Evolutionary conservation across 495 filamentous ascomycete genomes (phyloP).

Genomic region (Cetradonia linearis): DNA sequence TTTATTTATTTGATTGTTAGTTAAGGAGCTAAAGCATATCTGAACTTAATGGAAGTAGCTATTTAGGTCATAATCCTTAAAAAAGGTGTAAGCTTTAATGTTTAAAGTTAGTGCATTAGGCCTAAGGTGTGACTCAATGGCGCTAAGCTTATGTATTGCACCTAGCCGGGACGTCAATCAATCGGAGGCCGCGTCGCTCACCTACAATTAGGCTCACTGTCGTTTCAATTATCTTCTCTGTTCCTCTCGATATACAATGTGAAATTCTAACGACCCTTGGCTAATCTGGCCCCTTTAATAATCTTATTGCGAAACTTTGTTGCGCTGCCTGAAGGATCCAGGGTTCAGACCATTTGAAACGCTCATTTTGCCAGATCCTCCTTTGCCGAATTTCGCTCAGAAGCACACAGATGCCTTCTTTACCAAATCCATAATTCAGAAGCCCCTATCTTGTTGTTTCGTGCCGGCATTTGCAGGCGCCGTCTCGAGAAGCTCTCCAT

Average conservation of each 20-base stretch:
- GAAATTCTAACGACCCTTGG: neutral
- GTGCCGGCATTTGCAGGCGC: conserved; percentile 13
- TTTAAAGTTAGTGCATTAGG: too few species aligned
- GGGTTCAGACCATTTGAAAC: neutral
- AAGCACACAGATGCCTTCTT: neutral
- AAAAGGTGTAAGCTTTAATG: too few species aligned
- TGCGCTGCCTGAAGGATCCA: neutral
- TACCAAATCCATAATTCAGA: neutral
- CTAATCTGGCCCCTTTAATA: neutral
- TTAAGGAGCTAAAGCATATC: too few species aligned
- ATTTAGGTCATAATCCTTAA: too few species aligned
- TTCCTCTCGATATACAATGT: neutral
- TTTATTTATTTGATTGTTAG: too few species aligned
- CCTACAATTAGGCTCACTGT: neutral
- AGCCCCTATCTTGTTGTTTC: neutral
- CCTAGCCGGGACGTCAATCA: too few species aligned
- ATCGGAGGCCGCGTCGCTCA: neutral
- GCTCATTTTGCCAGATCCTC: neutral
- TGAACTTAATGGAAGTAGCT: too few species aligned
- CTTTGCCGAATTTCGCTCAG: neutral
- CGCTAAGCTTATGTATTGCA: too few species aligned
- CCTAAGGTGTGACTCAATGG: too few species aligned
- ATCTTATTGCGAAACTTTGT: neutral
- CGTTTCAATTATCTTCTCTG: neutral
- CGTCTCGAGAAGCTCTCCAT: conserved; percentile 11